Conservation (phyloP, 306 rosid species). For the Begonia peltatifolia region DNA sequence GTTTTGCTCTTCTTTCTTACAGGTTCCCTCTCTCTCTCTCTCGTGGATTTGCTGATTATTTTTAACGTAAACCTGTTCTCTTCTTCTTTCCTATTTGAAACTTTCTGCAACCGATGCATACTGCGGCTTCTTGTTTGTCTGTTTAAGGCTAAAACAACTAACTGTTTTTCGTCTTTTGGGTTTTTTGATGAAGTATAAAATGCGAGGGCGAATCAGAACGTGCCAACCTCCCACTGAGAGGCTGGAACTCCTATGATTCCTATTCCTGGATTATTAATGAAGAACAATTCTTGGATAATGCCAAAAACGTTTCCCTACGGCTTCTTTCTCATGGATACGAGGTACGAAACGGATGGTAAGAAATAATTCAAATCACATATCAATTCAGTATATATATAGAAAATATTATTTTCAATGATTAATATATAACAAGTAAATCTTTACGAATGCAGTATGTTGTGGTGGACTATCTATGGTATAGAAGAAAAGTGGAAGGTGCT, state of each 20-base stretch:
- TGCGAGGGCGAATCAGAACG: slow-evolving; percentile 16
- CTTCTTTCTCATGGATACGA: slow-evolving; percentile 56
- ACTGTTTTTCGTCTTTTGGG: too few species aligned
- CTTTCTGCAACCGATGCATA: too few species aligned
- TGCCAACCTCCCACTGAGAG: slow-evolving; percentile 76
- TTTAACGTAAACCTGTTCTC: too few species aligned
- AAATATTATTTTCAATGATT: too few species aligned
- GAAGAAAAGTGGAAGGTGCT: slow-evolving; percentile 71
- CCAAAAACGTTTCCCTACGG: slow-evolving; percentile 32
- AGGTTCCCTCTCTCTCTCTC: slow-evolving; percentile 17
- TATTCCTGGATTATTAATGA: slow-evolving; percentile 79
- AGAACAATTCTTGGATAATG: slow-evolving; percentile 51
- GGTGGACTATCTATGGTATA: slow-evolving; percentile 96
- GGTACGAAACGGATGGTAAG: slow-evolving; percentile 17
- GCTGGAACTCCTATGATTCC: slow-evolving; percentile 97
- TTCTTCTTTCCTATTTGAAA: too few species aligned
- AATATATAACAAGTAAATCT: neutral
- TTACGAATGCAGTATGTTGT: slow-evolving; percentile 59
- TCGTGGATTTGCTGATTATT: too few species aligned
- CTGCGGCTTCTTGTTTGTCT: too few species aligned
- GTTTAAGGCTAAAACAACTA: too few species aligned
- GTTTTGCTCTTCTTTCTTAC: slow-evolving; percentile 20
- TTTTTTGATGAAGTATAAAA: neutral
- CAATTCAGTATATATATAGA: too few species aligned
- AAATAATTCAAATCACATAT: too few species aligned